Evolutionary conservation across 805 yeast genomes (phyloP).

Genomic region (Alloascoidea africana): DNA sequence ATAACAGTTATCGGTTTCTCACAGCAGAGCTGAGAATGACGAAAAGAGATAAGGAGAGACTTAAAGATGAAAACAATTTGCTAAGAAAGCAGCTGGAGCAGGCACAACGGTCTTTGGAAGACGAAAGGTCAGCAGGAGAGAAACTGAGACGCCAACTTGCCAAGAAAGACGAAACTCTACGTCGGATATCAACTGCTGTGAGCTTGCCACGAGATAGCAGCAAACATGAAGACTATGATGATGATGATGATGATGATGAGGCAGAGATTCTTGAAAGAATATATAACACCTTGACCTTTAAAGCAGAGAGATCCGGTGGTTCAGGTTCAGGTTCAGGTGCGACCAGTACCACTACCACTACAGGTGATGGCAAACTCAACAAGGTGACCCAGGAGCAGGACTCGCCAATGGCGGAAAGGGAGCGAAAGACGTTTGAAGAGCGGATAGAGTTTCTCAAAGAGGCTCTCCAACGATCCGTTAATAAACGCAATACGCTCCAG

Average conservation of each 20-base stretch:
- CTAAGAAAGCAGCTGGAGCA: neutral
- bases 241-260: constrained; percentile 6
- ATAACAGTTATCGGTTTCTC: neutral
- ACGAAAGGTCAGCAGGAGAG: neutral
- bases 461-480: neutral
- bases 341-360: constrained; percentile 44
- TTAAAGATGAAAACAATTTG: neutral
- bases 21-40: neutral
- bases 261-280: constrained; percentile 11
- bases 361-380: constrained; percentile 31
- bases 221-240: constrained; percentile 11
- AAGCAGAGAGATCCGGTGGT: constrained; percentile 19
- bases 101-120: neutral
- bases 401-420: too few species aligned
- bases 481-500: neutral
- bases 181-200: too few species aligned
- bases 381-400: too few species aligned
- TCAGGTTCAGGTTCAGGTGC: constrained; percentile 36
- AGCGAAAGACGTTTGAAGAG: neutral
- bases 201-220: too few species aligned
- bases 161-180: too few species aligned
- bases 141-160: too few species aligned
- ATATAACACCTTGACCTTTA: constrained; percentile 10
- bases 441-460: neutral
- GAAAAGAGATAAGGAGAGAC: neutral